Conservation (phyloP, 106 monocot genomes). For the Dendrobium catenatum region DNA sequence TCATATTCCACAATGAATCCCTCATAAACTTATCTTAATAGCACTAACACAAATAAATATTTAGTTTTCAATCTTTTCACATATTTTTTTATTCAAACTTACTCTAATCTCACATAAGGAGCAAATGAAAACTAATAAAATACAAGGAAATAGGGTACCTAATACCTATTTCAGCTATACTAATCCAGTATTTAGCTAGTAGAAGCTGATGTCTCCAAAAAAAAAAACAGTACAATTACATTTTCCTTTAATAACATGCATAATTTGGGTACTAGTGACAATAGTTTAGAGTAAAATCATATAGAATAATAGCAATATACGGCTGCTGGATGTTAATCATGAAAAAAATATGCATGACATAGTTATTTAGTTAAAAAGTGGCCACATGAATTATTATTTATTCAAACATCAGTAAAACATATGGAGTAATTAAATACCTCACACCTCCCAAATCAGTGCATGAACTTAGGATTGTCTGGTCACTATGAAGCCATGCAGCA, state of each 20-base stretch:
- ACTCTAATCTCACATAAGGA: not conserved
- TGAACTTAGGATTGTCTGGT: slow-evolving; percentile 84
- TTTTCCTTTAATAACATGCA: not conserved
- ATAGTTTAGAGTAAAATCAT: no score
- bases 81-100: no score
- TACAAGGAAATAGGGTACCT: no score
- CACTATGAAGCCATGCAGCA: slow-evolving; percentile 86
- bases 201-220: no score
- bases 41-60: no score
- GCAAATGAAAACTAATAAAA: not conserved
- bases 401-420: not conserved
- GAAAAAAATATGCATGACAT: not conserved
- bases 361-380: not conserved
- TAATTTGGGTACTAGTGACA: no score
- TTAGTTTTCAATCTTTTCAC: no score
- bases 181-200: no score
- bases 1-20: no score
- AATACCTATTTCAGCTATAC: no score
- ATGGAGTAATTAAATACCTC: slow-evolving; percentile 33
- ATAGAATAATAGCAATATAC: not conserved
- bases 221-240: not conserved
- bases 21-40: no score
- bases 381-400: not conserved
- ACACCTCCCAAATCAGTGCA: slow-evolving; percentile 86
- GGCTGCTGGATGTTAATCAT: not conserved